phyloP scores from a whole-genome alignment of 495 filamentous ascomycete species.

The Annulohypoxylon maeteangense region DNA sequence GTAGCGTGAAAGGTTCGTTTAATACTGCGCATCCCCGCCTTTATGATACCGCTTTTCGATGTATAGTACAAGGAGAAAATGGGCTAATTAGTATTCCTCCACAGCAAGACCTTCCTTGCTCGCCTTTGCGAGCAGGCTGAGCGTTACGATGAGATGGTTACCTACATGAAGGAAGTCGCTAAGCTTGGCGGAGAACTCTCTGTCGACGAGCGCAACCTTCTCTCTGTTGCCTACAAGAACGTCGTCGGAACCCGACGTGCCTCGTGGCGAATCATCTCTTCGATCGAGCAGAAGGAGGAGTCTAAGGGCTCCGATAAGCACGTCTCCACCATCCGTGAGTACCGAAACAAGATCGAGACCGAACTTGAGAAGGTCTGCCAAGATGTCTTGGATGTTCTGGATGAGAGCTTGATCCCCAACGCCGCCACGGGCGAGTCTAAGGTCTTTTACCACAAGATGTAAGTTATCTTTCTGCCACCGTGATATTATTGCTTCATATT shows the following conservation, averaged over 20 bases:
- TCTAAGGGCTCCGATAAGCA: conserved; percentile 99
- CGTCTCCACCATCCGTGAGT: conserved; percentile 93
- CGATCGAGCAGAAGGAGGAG: conserved; percentile 99
- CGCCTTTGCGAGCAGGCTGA: conserved; percentile 99
- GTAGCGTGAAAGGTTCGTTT: conserved; percentile 85
- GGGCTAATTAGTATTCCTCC: conserved; percentile 53
- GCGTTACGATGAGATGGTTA: conserved; percentile 99
- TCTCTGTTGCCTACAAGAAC: conserved; percentile 99
- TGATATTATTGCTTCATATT: conserved; percentile 16
- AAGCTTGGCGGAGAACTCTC: conserved; percentile 97
- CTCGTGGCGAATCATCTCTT: conserved; percentile 99
- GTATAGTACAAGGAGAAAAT: conserved; percentile 21
- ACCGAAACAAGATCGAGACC: conserved; percentile 98
- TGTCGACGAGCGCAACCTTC: conserved; percentile 98
- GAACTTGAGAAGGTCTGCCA: conserved; percentile 99
- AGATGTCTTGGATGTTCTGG: conserved; percentile 96
- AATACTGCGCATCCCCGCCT: conserved; percentile 33
- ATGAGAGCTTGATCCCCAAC: conserved; percentile 95
- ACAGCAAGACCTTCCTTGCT: conserved; percentile 99
- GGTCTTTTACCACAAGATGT: conserved; percentile 99
- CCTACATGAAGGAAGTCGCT: conserved; percentile 99
- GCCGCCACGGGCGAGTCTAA: conserved; percentile 98
- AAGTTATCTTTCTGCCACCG: conserved; percentile 50
- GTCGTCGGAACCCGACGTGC: conserved; percentile 98
- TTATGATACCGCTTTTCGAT: conserved; percentile 19